Conservation (phyloP, 805 yeast species). For the Cyberlindnera xylosilytica region DNA sequence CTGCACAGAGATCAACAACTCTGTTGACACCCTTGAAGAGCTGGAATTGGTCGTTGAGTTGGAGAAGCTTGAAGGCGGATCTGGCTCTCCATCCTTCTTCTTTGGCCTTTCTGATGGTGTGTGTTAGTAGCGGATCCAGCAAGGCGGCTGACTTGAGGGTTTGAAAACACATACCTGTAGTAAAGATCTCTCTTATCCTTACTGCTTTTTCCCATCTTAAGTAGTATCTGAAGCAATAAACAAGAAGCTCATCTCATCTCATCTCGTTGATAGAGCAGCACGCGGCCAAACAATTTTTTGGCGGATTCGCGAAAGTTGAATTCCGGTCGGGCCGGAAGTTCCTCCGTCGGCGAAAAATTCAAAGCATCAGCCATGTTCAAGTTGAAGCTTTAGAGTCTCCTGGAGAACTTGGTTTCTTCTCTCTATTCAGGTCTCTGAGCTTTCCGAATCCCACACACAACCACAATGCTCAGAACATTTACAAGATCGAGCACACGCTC, state of each 20-base stretch:
- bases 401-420: too few relatives aligned
- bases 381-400: too few relatives aligned
- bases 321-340: too few relatives aligned
- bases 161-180: slow-evolving; percentile 48
- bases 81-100: slow-evolving; percentile 98
- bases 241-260: not conserved
- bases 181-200: slow-evolving; percentile 93
- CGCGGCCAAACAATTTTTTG: not conserved
- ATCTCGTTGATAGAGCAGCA: too few relatives aligned
- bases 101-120: slow-evolving; percentile 71
- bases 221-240: not conserved
- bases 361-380: too few relatives aligned
- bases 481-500: slow-evolving; percentile 6
- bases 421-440: too few relatives aligned
- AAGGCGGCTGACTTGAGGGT: too few relatives aligned
- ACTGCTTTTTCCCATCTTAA: slow-evolving; percentile 84
- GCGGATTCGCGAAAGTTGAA: too few relatives aligned
- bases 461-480: slow-evolving; percentile 10
- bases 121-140: not conserved
- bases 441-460: not conserved
- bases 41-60: slow-evolving; percentile 86
- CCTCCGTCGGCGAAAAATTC: slow-evolving; percentile 6
- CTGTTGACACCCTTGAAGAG: slow-evolving; percentile 65
- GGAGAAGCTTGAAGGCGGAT: slow-evolving; percentile 91
- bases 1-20: slow-evolving; percentile 97